phyloP scores from a whole-genome alignment of 1,139 yeast genomes.

The Saccharomyces hybrid region DNA sequence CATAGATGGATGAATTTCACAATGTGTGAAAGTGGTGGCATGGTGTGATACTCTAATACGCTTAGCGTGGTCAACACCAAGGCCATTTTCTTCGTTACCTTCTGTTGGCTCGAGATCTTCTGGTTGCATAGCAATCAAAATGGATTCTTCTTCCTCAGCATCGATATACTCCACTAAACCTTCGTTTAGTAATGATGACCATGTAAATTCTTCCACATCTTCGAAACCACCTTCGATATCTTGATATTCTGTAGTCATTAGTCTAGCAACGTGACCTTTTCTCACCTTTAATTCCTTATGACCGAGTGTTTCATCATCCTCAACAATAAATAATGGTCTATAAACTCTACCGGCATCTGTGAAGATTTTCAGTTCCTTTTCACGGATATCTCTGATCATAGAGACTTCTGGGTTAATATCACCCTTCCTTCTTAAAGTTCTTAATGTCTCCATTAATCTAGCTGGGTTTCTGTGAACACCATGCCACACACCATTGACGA shows the following conservation, averaged over 20 bases:
- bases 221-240: constrained; percentile 47
- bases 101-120: constrained; percentile 79
- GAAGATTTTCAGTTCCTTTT: constrained; percentile 87
- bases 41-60: constrained; percentile 72
- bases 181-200: constrained; percentile 76
- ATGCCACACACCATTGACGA: constrained; percentile 98
- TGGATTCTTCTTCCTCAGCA: constrained; percentile 97
- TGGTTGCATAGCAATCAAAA: constrained; percentile 97
- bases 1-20: constrained; percentile 99
- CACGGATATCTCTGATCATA: constrained; percentile 92
- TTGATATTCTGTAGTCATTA: constrained; percentile 58
- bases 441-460: constrained; percentile 80
- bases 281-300: constrained; percentile 71
- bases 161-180: constrained; percentile 93
- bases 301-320: constrained; percentile 67
- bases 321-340: constrained; percentile 88
- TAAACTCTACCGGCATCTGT: constrained; percentile 98
- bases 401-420: constrained; percentile 95
- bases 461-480: constrained; percentile 98
- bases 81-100: constrained; percentile 41
- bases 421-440: constrained; percentile 88
- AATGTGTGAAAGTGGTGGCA: constrained; percentile 90
- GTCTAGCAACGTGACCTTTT: constrained; percentile 71
- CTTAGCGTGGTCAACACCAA: constrained; percentile 48
- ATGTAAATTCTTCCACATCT: constrained; percentile 54